phyloP scores from a whole-genome alignment of 2,329 filamentous ascomycete species.

The Calonectria pseudoreteaudii region DNA sequence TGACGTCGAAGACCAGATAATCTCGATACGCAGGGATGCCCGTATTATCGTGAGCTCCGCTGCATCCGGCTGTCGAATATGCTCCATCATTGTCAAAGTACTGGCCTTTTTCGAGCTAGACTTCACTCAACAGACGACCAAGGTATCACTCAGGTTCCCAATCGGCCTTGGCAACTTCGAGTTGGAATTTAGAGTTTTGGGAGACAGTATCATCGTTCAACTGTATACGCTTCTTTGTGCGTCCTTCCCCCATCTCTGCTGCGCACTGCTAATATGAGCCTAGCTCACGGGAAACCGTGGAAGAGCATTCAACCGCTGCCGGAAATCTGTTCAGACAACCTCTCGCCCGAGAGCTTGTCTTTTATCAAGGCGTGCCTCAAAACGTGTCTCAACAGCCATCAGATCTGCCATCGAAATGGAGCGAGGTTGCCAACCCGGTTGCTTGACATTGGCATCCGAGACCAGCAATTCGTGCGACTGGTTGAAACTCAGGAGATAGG shows the following conservation, averaged over 20 bases:
- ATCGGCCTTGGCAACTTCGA: conserved; percentile 30
- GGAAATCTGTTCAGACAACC: conserved; percentile 28
- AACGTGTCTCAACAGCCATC: conserved; percentile 18
- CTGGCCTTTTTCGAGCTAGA: conserved; percentile 17
- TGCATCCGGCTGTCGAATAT: conserved; percentile 20
- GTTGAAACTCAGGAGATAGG: neutral
- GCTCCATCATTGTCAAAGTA: conserved; percentile 19
- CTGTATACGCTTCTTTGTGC: conserved; percentile 26
- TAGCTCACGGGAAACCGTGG: conserved; percentile 20
- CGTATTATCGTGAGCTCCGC: neutral
- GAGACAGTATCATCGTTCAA: conserved; percentile 10
- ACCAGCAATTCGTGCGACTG: neutral
- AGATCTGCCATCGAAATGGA: conserved; percentile 4
- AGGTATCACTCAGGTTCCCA: conserved; percentile 20
- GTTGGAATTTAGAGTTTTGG: conserved; percentile 8
- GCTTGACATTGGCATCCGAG: conserved; percentile 21
- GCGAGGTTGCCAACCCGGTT: conserved; percentile 24
- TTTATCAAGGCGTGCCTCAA: conserved; percentile 27
- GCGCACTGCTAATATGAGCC: neutral
- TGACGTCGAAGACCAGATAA: neutral
- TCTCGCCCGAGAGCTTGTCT: conserved; percentile 19
- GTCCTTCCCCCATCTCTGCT: neutral
- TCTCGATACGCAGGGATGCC: neutral
- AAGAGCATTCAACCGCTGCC: conserved; percentile 21
- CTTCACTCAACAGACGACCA: neutral